Conservation (phyloP, 1,284 basidiomycete genomes). For the Amylostereum chailletii region DNA sequence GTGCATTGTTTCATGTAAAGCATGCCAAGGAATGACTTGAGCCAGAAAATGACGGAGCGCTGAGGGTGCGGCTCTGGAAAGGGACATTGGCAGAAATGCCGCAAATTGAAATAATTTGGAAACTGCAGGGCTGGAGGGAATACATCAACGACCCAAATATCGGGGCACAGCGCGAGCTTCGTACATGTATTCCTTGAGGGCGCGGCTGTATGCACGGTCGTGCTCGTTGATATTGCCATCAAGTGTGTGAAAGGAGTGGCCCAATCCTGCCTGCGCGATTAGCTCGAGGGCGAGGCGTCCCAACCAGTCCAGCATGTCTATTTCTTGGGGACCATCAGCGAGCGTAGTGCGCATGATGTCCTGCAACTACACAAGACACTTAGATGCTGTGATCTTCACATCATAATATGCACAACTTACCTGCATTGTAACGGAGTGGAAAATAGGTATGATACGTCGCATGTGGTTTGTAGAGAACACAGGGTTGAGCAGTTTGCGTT, state of each 20-base stretch:
- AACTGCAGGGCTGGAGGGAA: too few species aligned
- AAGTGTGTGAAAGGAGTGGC: neutral
- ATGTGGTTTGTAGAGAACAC: constrained; percentile 40
- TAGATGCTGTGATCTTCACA: neutral
- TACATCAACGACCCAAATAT: too few species aligned
- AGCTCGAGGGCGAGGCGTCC: neutral
- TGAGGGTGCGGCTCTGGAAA: constrained; percentile 11
- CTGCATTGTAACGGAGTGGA: constrained; percentile 37
- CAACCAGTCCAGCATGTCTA: neutral
- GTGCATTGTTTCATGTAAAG: constrained; percentile 23
- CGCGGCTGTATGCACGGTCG: neutral
- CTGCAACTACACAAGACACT: neutral
- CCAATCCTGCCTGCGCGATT: neutral
- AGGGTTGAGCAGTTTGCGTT: constrained; percentile 41
- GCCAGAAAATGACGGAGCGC: constrained; percentile 26
- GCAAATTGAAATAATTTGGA: too few species aligned
- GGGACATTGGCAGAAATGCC: too few species aligned
- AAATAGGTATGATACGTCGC: constrained; percentile 32
- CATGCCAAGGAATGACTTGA: constrained; percentile 24
- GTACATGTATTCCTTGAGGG: neutral
- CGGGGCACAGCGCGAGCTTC: neutral
- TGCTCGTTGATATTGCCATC: neutral
- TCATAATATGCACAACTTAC: constrained; percentile 13
- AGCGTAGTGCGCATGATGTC: neutral
- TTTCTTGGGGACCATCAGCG: neutral